Evolutionary conservation across 208 protist species (phyloP).

Genomic region (Dictyostelium gargantuum): DNA sequence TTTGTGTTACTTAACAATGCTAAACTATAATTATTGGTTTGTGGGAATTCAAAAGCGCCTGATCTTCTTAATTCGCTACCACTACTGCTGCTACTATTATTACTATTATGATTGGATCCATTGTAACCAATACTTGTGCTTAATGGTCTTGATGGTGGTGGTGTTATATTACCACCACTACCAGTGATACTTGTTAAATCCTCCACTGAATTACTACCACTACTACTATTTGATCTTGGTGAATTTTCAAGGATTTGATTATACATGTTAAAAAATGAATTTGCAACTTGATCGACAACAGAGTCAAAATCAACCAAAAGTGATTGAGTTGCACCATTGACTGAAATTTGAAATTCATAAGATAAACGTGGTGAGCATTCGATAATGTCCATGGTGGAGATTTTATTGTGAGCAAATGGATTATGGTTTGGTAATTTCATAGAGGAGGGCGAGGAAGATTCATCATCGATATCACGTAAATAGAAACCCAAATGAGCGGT

Average conservation of each 20-base stretch:
- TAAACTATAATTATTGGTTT: neutral
- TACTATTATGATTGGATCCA: neutral
- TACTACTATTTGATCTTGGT: neutral
- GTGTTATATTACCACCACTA: neutral
- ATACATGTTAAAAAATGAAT: neutral
- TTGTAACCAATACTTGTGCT: too few species aligned
- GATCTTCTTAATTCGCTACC: neutral
- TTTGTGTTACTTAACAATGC: neutral
- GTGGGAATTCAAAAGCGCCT: neutral
- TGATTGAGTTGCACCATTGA: neutral
- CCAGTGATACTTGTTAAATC: neutral
- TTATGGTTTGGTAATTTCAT: neutral
- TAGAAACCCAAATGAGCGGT: constrained; percentile 8
- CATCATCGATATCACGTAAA: neutral
- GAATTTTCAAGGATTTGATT: neutral
- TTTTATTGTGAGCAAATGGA: constrained; percentile 28
- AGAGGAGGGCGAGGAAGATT: neutral
- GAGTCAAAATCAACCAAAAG: neutral
- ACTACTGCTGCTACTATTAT: neutral
- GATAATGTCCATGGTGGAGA: constrained; percentile 48
- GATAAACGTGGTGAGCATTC: neutral
- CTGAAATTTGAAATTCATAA: constrained; percentile 3
- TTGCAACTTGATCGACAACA: neutral
- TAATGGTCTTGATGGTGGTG: neutral
- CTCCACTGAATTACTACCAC: neutral